phyloP scores from a whole-genome alignment of 352 stramenopile genomes.

The Detonula confervacea region DNA sequence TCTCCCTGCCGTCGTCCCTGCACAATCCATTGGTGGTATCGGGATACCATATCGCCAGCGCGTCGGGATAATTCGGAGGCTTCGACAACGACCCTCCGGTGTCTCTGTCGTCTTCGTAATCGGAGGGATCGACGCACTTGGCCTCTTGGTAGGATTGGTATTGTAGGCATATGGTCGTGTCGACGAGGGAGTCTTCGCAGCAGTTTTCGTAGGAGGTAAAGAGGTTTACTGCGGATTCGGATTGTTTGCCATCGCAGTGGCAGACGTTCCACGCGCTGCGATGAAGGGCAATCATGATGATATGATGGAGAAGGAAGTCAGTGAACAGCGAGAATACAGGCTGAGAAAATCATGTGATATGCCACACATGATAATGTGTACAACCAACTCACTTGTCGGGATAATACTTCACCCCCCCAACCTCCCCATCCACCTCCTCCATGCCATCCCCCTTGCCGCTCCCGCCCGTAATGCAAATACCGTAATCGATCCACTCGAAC shows the following conservation, averaged over 20 bases:
- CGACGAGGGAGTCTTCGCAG: constrained; percentile 5
- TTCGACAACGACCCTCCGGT: too few species aligned
- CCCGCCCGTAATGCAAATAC: not conserved
- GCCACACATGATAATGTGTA: too few species aligned
- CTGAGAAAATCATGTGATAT: too few species aligned
- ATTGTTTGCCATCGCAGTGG: constrained; percentile 15
- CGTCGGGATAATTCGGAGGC: too few species aligned
- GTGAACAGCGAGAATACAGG: too few species aligned
- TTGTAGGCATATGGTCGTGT: not conserved
- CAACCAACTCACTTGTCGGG: constrained; percentile 24
- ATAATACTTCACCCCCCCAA: constrained; percentile 26
- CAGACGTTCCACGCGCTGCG: constrained; percentile 10
- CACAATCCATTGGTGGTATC: constrained; percentile 14
- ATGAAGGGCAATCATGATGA: not conserved
- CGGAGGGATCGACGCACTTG: not conserved
- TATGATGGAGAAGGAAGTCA: not conserved
- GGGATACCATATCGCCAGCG: too few species aligned
- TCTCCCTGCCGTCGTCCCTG: constrained; percentile 22
- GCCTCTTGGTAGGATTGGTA: not conserved
- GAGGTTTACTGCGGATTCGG: constrained; percentile 13
- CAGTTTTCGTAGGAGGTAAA: constrained; percentile 19
- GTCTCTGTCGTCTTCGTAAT: too few species aligned
- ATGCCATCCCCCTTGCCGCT: not conserved
- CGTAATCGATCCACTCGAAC: constrained; percentile 20
- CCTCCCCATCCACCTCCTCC: constrained; percentile 4